Conservation (phyloP, 345 rosid genomes). For the Eucalyptus rudis region DNA sequence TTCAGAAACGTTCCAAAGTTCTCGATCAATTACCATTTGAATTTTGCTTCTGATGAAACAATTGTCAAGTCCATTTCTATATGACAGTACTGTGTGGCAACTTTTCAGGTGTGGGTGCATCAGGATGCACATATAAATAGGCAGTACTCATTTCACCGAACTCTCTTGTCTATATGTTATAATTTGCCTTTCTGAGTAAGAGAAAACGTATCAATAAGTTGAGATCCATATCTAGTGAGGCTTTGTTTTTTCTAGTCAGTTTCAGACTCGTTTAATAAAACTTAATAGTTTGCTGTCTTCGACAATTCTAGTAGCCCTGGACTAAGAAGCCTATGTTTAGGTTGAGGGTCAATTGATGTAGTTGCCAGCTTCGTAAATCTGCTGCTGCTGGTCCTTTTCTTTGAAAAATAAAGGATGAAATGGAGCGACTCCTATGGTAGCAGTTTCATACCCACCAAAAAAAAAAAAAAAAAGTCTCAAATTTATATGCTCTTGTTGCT, state of each 20-base stretch:
- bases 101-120: neutral
- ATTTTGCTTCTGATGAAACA: neutral
- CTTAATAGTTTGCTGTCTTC: neutral
- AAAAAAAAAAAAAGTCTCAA: rapidly evolving
- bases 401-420: neutral
- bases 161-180: neutral
- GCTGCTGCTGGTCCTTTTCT: neutral
- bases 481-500: neutral
- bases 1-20: neutral
- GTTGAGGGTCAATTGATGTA: neutral
- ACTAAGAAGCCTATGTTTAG: neutral
- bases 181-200: too few relatives aligned
- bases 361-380: neutral
- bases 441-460: neutral
- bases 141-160: neutral
- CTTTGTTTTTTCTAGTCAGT: neutral
- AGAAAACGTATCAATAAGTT: neutral
- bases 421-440: neutral
- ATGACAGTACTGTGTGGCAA: neutral
- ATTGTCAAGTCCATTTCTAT: neutral
- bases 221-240: neutral
- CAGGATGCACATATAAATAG: neutral
- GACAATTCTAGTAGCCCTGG: neutral
- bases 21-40: neutral
- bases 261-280: neutral